phyloP scores from a whole-genome alignment of 495 filamentous ascomycete genomes.

The Aspergillus haitiensis region DNA sequence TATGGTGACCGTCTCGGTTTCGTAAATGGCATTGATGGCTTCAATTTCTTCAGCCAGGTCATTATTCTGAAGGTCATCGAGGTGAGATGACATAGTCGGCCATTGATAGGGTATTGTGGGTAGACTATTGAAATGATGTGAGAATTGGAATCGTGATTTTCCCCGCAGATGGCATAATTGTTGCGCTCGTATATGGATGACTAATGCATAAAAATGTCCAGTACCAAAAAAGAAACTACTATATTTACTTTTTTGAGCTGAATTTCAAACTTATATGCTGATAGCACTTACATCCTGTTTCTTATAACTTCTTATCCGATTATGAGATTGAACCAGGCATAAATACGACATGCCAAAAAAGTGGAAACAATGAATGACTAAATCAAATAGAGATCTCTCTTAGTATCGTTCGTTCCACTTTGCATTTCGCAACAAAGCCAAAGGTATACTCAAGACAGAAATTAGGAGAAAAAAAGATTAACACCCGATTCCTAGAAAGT shows the following conservation, averaged over 20 bases:
- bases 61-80: conserved; percentile 42
- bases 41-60: conserved; percentile 82
- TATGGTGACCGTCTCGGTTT: conserved; percentile 58
- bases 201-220: conserved; percentile 1
- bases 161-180: conserved; percentile 5
- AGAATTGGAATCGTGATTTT: neutral
- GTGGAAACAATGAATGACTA: neutral
- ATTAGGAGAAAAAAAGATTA: conserved; percentile 12
- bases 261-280: no score
- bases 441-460: neutral
- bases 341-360: no score
- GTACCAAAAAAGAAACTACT: neutral
- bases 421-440: neutral
- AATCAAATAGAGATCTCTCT: neutral
- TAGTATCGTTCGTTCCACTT: neutral
- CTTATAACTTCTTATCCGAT: no score
- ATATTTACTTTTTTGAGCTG: no score
- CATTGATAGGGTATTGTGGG: neutral
- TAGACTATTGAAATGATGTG: neutral
- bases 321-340: no score
- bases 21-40: conserved; percentile 93
- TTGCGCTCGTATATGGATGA: neutral
- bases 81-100: conserved; percentile 17
- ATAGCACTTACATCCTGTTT: no score
- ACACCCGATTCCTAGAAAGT: conserved; percentile 31